These are phyloP conservation scores for Aspergillus nanangensis DNA, from an alignment of 495 filamentous ascomycete species.

Conservation along the genomic window DNA sequence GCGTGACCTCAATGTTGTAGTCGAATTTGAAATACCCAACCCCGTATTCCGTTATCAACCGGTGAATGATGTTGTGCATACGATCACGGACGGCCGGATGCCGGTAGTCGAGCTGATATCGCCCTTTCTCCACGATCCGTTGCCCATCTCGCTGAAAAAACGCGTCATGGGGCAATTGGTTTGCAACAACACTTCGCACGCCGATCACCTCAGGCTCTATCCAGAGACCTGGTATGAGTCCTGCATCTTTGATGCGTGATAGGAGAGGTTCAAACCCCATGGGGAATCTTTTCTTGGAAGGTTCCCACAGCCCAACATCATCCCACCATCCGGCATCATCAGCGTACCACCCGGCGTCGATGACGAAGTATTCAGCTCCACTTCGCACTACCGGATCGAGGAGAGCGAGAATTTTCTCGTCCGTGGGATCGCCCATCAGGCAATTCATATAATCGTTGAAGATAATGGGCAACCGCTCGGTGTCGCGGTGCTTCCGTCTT, in stretches of 20 bases:
- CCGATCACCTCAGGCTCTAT: slow-evolving; percentile 23
- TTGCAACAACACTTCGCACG: slow-evolving; percentile 12
- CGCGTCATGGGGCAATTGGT: slow-evolving; percentile 10
- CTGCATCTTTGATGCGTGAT: slow-evolving; percentile 2
- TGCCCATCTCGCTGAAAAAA: slow-evolving; percentile 17
- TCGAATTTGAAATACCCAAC: slow-evolving; percentile 25
- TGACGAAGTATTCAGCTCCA: slow-evolving; percentile 23
- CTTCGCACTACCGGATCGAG: slow-evolving; percentile 8
- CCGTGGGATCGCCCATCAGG: slow-evolving; percentile 23
- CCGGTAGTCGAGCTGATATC: slow-evolving; percentile 16
- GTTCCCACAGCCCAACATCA: slow-evolving; percentile 23
- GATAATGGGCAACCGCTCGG: slow-evolving; percentile 15
- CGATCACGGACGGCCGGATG: slow-evolving; percentile 9
- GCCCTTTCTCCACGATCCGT: slow-evolving; percentile 15
- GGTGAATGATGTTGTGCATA: slow-evolving; percentile 11
- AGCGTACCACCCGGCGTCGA: slow-evolving; percentile 25
- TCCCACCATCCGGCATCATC: slow-evolving; percentile 25
- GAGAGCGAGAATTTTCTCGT: slow-evolving; percentile 20
- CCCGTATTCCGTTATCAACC: slow-evolving; percentile 11
- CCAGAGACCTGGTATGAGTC: slow-evolving; percentile 20
- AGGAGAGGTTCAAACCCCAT: slow-evolving; percentile 15
- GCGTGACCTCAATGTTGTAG: slow-evolving; percentile 21
- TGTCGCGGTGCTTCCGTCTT: slow-evolving; percentile 10
- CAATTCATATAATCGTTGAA: slow-evolving; percentile 31
- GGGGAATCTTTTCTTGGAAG: slow-evolving; percentile 21